Base-by-base conservation (phyloP, 768 basidiomycete species). In the Lactarius vividus region DNA sequence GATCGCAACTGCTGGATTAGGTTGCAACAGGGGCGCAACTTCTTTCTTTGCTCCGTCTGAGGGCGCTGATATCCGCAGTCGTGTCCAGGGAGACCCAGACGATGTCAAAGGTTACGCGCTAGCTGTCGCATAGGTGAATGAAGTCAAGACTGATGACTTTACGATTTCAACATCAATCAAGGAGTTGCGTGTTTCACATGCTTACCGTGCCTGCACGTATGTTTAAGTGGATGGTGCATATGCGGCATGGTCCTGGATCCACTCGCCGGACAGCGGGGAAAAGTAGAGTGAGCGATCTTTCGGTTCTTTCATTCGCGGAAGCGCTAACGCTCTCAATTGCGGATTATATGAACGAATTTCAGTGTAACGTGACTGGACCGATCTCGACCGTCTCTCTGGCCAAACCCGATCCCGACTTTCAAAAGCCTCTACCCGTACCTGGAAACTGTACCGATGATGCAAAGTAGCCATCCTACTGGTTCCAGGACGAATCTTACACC, bases 221-320 rank as follows among this genome's bases (percentile, higher is more conserved):
- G 89, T 70, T 86, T 87, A 0, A 70, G 79, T 0, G 83, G 82
- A 20, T 83, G 83, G 23, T 91, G 89, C 71, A 80, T 80, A 37
- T 92, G 89, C 74, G 84, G n/a, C n/a, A n/a, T n/a, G 83, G 77
- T 88, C 88, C 72, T 91, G 88, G 89, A 84, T 89, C 29, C 86
- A 90, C 74, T 82, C 84, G 0, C 75, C 81, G 13, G 78, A 85
- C 63, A 83, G 82, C 65, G 87, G 88, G 16, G 80, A 84, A 9
- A 85, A 86, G 75, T 85, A 88, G 74, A 88, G 85, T 87, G 59
- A 29, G 84, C 29, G 29, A 15, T 37, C 33, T 42, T 11, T 42
- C 46, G n/a, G 3, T 26, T 49, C 46, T 23, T 49, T 49, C 46
- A 49, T n/a, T 49, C n/a, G 0, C 4, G 23, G 46, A 49, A 23